Base-by-base conservation (phyloP, 495 filamentous ascomycete species). In the Penicillium nucicola region DNA sequence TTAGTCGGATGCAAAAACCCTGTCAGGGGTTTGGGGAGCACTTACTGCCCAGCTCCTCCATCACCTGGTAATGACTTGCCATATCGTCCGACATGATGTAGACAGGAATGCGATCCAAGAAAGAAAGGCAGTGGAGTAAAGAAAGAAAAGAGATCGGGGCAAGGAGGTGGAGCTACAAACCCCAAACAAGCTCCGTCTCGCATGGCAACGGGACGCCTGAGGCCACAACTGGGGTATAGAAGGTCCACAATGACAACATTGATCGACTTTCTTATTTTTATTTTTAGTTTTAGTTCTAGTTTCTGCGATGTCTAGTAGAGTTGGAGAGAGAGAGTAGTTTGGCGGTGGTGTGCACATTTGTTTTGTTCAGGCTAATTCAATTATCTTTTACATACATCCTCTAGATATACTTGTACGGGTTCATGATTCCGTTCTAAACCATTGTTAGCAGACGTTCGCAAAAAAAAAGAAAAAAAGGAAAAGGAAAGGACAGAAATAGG, bases 21-120 rank as follows among this genome's bases (percentile, higher is more conserved):
- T 6, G 11, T 14, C 8, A 15, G n/a, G 10, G 25, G 11, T 14
- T 5, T n/a, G n/a, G 10, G 36, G 15, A 47, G 34, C 28, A 84
- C 89, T 75, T 68, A 95, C 90, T 90, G 54, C 91, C 91, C 52
- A 96, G 74, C 71, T 96, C 90, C 78, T 96, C 90, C 67, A 95
- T 78, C 63, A 95, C 83, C 74, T 92, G 87, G 67, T 95, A 96
- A 59, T 86, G 83, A 53, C 77, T 81, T 51, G 88, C 84, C 80
- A 92, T 86, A 67, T 85, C 79, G 32, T 80, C 79, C 58, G 62
- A 66, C 72, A 77, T 77, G 49, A 52, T 69, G 20, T 67, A 44
- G 44, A 52, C 49, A 62, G 38, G 49, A 30, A 49, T 57, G 49
- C 35, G 20, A 38, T 35, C 52, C 58, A 65, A 45, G 32, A 38